These are phyloP conservation scores for Monosporascus sp. DNA, from an alignment of 2,329 filamentous ascomycete species.

Conservation along the genomic window DNA sequence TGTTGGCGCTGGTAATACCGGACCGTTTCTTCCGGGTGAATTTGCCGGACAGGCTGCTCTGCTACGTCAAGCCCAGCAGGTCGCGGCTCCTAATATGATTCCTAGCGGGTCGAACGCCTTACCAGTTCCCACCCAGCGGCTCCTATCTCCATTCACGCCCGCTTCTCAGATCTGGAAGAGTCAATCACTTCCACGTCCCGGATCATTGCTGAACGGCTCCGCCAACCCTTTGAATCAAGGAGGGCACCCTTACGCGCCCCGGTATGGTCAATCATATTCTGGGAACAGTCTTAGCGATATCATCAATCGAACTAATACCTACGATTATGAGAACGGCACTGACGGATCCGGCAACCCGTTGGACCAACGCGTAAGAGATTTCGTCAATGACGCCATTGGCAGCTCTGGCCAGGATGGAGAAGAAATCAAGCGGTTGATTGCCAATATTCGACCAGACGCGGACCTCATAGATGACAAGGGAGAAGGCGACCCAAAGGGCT, in stretches of 20 bases:
- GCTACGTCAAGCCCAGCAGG: neutral
- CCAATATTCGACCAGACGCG: conserved; percentile 69
- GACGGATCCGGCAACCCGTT: conserved; percentile 34
- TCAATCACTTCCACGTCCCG: neutral
- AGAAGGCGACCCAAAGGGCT: conserved; percentile 62
- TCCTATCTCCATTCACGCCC: neutral
- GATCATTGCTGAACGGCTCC: conserved; percentile 3
- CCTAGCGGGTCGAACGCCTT: neutral
- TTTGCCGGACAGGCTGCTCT: neutral
- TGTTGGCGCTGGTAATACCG: neutral
- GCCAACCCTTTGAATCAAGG: conserved; percentile 16
- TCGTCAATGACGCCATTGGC: conserved; percentile 31
- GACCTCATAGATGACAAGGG: conserved; percentile 57
- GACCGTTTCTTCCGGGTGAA: neutral
- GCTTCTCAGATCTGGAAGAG: neutral
- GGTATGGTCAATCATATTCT: conserved; percentile 6
- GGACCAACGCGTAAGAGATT: conserved; percentile 25
- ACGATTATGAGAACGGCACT: conserved; percentile 30
- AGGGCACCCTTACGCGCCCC: neutral
- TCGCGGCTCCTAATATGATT: too few relatives aligned
- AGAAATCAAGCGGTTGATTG: conserved; percentile 64
- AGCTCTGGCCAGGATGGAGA: conserved; percentile 42
- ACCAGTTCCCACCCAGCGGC: neutral
- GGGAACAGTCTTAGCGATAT: conserved; percentile 26
- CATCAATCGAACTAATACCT: conserved; percentile 33